Base-by-base conservation (phyloP, 176 grass and related monocot genomes). In the Bothriochloa decipiens region DNA sequence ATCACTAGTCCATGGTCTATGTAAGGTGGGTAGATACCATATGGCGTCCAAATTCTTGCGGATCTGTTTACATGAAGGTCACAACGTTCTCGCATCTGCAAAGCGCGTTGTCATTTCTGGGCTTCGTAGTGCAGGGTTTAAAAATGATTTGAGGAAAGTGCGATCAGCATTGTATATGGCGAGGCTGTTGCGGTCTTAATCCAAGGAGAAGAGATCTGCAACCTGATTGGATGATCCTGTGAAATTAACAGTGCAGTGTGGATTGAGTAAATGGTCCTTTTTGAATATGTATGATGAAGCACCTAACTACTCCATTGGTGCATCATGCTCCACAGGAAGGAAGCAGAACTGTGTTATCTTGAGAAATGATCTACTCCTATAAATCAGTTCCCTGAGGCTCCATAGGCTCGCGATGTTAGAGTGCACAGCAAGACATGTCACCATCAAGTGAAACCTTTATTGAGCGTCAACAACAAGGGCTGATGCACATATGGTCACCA, bases 31-130 rank as follows among this genome's bases (percentile, higher is more conserved):
- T 50, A 90, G 87, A 47, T 90, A 93, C 79, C 88, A 78, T 66
- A 71, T 94, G 83, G 93, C 93, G 33, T 98, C 89, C 7, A 98
- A 95, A 80, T 93, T 98, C 82, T 88, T 92, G 69, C 65, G 80
- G 62, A 85, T 85, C 87, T 89, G 93, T 47, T 90, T 98, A 70
- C 92, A 52, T 72, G 93, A 91, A 81, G 96, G 93, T 27, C 91
- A 81, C 62, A 89, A 63, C 42, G 85, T 98, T 80, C 91, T 98
- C 43, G 81, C 84, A 86, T 98, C 93, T 75, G 85, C 89, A 80
- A 88, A 92, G 85, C 83, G 85, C 37, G 81, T 77, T 68, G 91
- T 94, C 63, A 92, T 96, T 87, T 80, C 87, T n/a, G 96, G 96
- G 27, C 93, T 98, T 55, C 90, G 72, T 75, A 92, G 78, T 71